Conservation (phyloP, 2,329 filamentous ascomycete species). For the Sclerotinia minor region DNA sequence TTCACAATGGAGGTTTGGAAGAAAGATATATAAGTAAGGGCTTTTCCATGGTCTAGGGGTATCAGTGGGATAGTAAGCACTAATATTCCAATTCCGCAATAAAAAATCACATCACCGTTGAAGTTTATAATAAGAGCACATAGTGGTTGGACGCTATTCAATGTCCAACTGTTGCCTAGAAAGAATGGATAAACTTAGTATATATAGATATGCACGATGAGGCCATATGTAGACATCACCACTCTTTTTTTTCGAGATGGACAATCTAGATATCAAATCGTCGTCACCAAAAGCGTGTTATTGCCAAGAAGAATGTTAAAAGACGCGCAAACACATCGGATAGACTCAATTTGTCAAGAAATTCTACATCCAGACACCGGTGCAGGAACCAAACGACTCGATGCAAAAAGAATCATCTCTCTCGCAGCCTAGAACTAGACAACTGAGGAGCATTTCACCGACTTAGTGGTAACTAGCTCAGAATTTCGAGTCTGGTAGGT, state of each 20-base stretch:
- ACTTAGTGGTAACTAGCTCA: too few species aligned
- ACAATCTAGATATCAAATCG: neutral
- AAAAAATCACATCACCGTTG: neutral
- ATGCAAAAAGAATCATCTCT: neutral
- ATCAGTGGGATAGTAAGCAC: neutral
- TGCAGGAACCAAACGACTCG: neutral
- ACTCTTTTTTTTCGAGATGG: neutral
- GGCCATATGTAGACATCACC: neutral
- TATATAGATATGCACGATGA: neutral
- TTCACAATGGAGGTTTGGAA: neutral
- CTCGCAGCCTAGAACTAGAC: too few species aligned
- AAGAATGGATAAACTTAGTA: too few species aligned
- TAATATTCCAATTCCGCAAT: constrained; percentile 2
- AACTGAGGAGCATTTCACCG: too few species aligned
- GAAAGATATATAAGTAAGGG: constrained; percentile 10
- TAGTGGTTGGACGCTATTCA: too few species aligned
- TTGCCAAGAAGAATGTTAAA: neutral
- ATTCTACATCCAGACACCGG: neutral
- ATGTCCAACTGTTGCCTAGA: neutral
- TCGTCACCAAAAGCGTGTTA: constrained; percentile 21
- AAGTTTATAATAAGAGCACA: neutral
- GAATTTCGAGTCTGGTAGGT: neutral
- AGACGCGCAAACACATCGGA: neutral
- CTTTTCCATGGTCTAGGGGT: neutral
- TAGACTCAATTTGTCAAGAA: neutral